Percentiles rank a stretch among this genome's conserved stretches.
phyloP scores from a whole-genome alignment of 1,284 basidiomycete species.

The Amylostereum areolatum region DNA sequence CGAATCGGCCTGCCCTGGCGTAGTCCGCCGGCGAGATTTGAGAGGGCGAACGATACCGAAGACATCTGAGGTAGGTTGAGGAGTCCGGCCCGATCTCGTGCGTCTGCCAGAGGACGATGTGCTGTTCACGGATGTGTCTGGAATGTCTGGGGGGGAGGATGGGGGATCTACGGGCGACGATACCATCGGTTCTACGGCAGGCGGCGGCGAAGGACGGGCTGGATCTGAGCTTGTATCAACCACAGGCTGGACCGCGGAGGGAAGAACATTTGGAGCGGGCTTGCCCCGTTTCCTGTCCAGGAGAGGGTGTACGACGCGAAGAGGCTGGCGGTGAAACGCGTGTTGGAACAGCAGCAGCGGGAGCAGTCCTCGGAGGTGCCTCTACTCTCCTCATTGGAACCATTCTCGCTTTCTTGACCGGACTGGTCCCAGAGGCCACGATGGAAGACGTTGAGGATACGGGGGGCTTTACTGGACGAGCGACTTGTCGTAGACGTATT shows the following conservation, averaged over 20 bases:
- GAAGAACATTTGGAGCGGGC: no score
- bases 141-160: no score
- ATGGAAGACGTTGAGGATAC: no score
- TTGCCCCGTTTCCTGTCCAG: no score
- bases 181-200: no score
- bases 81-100: constrained; percentile 43
- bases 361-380: not conserved
- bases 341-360: not conserved
- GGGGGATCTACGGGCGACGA: no score
- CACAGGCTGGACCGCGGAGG: no score
- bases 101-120: constrained; percentile 32
- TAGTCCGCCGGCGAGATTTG: constrained; percentile 35
- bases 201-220: no score
- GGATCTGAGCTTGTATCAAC: no score
- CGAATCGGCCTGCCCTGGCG: constrained; percentile 29
- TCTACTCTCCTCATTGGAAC: constrained; percentile 5
- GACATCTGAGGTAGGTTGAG: constrained; percentile 31
- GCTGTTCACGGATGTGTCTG: not conserved
- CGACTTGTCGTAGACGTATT: constrained; percentile 27
- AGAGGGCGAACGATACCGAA: constrained; percentile 31
- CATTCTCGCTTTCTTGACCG: constrained; percentile 4
- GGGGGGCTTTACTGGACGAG: constrained; percentile 8
- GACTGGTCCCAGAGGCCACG: constrained; percentile 6
- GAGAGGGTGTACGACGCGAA: no score
- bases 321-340: not conserved